A percentile compares a stretch with the other conserved stretches of the same genome.
These are phyloP conservation scores for Panicum miliaceum DNA, from an alignment of 176 grass and related monocot genomes.

Conservation along the genomic window DNA sequence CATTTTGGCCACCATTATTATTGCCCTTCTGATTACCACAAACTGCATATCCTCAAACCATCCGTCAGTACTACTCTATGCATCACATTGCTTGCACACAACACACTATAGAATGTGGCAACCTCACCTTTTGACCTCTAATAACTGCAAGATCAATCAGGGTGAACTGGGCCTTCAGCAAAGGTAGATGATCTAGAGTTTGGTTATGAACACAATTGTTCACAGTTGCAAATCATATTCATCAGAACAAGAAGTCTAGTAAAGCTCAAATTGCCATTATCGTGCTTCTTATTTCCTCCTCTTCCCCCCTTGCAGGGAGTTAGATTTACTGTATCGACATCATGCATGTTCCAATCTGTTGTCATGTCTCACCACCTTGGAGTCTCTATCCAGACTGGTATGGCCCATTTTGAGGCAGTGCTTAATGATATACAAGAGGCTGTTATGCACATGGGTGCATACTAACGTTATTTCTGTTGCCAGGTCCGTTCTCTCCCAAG, in stretches of 20 bases:
- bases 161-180: not conserved
- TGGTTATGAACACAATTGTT: not conserved
- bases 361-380: constrained; percentile 86
- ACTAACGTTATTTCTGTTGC: constrained; percentile 40
- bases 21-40: not conserved
- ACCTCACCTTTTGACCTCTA: not conserved
- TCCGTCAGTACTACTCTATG: not conserved
- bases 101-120: not conserved
- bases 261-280: constrained; percentile 4
- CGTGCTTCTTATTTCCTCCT: not conserved
- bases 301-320: constrained; percentile 70
- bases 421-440: constrained; percentile 29
- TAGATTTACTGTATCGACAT: constrained; percentile 89
- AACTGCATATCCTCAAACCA: constrained; percentile 15
- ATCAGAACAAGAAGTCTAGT: not conserved
- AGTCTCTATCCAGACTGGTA: constrained; percentile 98
- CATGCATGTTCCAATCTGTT: constrained; percentile 87
- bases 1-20: constrained; percentile 14
- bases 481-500: constrained; percentile 89
- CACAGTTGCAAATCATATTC: not conserved
- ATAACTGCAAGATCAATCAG: not conserved
- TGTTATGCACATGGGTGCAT: constrained; percentile 7
- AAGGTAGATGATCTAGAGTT: not conserved
- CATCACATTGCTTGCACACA: not conserved
- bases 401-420: constrained; percentile 7